A percentile compares a stretch with the other conserved stretches of the same genome.
Conservation (phyloP, 1,284 basidiomycete genomes). For the Moesziomyces antarcticus region DNA sequence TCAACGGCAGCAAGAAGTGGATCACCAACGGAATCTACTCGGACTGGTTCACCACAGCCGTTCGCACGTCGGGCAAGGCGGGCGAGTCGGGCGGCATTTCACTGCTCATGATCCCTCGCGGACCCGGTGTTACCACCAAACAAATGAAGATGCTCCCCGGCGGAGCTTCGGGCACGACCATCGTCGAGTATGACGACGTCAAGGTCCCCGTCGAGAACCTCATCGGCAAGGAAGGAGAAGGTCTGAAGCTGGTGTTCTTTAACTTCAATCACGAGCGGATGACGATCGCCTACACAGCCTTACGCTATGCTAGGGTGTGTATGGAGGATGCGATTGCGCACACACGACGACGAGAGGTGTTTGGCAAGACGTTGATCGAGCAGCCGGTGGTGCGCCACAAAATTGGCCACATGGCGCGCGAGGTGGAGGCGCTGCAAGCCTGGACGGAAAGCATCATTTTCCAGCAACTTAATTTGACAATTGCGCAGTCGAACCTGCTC, state of each 20-base stretch:
- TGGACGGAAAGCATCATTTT: constrained; percentile 55
- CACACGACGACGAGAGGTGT: constrained; percentile 49
- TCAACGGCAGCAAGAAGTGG: constrained; percentile 68
- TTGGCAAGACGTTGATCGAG: constrained; percentile 58
- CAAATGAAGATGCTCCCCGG: constrained; percentile 66
- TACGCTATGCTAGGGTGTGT: constrained; percentile 51
- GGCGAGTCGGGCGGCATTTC: constrained; percentile 67
- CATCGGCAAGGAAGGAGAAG: constrained; percentile 64
- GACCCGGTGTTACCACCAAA: constrained; percentile 53
- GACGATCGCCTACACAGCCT: constrained; percentile 54
- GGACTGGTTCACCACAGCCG: constrained; percentile 65
- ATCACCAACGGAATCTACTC: constrained; percentile 67
- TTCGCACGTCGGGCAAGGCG: constrained; percentile 68
- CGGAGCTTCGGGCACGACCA: constrained; percentile 65
- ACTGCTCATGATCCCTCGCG: constrained; percentile 64
- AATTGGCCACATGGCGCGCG: constrained; percentile 60
- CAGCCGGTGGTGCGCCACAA: constrained; percentile 63
- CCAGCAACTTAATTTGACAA: constrained; percentile 48
- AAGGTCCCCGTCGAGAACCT: constrained; percentile 67
- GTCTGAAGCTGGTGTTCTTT: constrained; percentile 49
- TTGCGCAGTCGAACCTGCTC: constrained; percentile 42
- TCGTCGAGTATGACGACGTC: constrained; percentile 66
- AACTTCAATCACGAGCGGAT: constrained; percentile 57
- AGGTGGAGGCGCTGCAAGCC: constrained; percentile 59
- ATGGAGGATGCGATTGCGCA: constrained; percentile 57